These are phyloP conservation scores for Backusella mclennaniae DNA, from an alignment of 192 early-diverging fungal species.

Conservation along the genomic window DNA sequence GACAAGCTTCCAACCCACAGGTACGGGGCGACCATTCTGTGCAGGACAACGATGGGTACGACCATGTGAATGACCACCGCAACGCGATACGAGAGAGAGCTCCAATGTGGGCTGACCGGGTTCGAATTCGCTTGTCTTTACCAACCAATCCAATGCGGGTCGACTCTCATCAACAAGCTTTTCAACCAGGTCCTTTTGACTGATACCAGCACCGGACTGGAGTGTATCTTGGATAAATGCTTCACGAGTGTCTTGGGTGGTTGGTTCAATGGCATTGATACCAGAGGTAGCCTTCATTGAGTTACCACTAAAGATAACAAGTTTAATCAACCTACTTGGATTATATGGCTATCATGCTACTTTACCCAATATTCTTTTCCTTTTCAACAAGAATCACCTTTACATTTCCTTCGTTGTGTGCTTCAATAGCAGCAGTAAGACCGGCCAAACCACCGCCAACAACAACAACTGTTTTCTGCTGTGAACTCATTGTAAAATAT, in stretches of 20 bases:
- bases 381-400: constrained; percentile 30
- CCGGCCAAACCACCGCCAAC: constrained; percentile 35
- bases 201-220: constrained; percentile 65
- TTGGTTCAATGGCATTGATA: constrained; percentile 73
- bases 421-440: constrained; percentile 30
- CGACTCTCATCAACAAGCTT: constrained; percentile 68
- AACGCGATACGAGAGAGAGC: constrained; percentile 55
- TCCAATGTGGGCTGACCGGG: constrained; percentile 68
- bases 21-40: constrained; percentile 42
- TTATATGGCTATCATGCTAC: no score
- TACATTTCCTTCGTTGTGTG: constrained; percentile 11
- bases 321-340: no score
- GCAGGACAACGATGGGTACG: constrained; percentile 67
- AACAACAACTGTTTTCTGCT: constrained; percentile 27
- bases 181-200: constrained; percentile 55
- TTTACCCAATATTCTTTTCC: constrained; percentile 30
- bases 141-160: constrained; percentile 71
- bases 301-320: constrained; percentile 54
- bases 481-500: not conserved
- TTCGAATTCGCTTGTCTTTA: constrained; percentile 35
- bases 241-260: constrained; percentile 39
- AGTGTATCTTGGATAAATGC: constrained; percentile 71
- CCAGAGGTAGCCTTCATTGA: constrained; percentile 88
- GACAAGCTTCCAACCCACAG: constrained; percentile 74
- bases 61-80: constrained; percentile 75